Percentiles rank a stretch among this genome's conserved stretches.
Evolutionary conservation across 1,284 basidiomycete genomes (phyloP).

Genomic region (Wolfiporia cocos): DNA sequence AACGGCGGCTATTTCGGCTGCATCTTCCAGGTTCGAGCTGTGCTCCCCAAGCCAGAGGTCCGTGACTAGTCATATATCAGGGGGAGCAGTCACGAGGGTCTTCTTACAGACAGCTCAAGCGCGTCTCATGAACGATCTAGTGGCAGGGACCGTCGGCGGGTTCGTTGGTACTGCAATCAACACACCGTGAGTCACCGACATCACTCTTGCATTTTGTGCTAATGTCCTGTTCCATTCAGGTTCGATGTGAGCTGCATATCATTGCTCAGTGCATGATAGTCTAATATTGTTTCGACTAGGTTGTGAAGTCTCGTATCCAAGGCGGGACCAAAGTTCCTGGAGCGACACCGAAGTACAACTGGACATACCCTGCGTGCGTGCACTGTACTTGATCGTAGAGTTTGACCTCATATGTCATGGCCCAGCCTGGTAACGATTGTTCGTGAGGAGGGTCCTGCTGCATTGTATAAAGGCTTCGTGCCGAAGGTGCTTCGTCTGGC

Average conservation of each 20-base stretch:
- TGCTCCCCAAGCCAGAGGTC: conserved; percentile 85
- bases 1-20: conserved; percentile 94
- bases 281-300: too few relatives aligned
- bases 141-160: conserved; percentile 87
- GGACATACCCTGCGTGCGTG: conserved; percentile 78
- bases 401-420: neutral
- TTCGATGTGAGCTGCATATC: conserved; percentile 50
- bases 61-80: conserved; percentile 12
- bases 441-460: conserved; percentile 84
- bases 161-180: conserved; percentile 82
- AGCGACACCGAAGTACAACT: conserved; percentile 81
- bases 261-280: too few relatives aligned
- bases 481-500: conserved; percentile 85
- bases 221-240: conserved; percentile 21
- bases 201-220: neutral
- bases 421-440: conserved; percentile 68
- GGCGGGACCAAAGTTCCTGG: conserved; percentile 64
- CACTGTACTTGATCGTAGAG: neutral
- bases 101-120: conserved; percentile 53
- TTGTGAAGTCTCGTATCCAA: conserved; percentile 96
- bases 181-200: conserved; percentile 52
- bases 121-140: conserved; percentile 83
- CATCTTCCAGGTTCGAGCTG: conserved; percentile 76
- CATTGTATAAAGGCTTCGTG: conserved; percentile 93
- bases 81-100: neutral